Evolutionary conservation across 495 filamentous ascomycete species (phyloP).

Genomic region (Chaetomium fimeti): DNA sequence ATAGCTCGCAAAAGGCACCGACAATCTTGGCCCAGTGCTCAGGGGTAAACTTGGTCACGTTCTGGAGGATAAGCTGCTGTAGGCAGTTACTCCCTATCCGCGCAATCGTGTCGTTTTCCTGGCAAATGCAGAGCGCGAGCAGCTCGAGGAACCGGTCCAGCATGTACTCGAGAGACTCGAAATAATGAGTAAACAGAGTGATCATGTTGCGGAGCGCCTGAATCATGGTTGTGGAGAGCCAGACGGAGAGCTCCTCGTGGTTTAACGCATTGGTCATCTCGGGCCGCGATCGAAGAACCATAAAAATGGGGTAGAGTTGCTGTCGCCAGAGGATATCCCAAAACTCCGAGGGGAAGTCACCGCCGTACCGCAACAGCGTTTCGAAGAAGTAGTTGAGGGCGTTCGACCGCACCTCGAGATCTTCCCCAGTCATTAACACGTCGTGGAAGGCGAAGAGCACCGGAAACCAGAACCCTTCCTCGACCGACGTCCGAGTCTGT

Average conservation of each 20-base stretch:
- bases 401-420: constrained; percentile 93
- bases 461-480: constrained; percentile 98
- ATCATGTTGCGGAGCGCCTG: constrained; percentile 98
- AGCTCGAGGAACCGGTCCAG: constrained; percentile 91
- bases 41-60: constrained; percentile 82
- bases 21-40: constrained; percentile 94
- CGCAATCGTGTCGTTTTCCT: constrained; percentile 98
- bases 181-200: constrained; percentile 96
- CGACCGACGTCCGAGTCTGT: constrained; percentile 66
- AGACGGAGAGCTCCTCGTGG: constrained; percentile 96
- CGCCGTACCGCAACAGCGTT: constrained; percentile 81
- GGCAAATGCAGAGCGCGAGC: constrained; percentile 91
- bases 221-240: constrained; percentile 99
- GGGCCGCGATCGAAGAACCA: constrained; percentile 91
- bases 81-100: constrained; percentile 97
- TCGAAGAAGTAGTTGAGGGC: constrained; percentile 96
- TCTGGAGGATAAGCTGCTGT: constrained; percentile 92
- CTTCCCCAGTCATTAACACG: constrained; percentile 97
- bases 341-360: constrained; percentile 88
- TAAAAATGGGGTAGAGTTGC: constrained; percentile 95
- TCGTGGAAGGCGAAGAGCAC: constrained; percentile 98
- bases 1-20: constrained; percentile 90
- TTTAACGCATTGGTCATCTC: constrained; percentile 92
- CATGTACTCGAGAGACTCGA: constrained; percentile 94
- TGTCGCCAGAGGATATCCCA: constrained; percentile 99